Percentiles rank a stretch among this genome's conserved stretches.
Conservation (phyloP, 148 eudicot species). For the Vaccinium macrocarpon region DNA sequence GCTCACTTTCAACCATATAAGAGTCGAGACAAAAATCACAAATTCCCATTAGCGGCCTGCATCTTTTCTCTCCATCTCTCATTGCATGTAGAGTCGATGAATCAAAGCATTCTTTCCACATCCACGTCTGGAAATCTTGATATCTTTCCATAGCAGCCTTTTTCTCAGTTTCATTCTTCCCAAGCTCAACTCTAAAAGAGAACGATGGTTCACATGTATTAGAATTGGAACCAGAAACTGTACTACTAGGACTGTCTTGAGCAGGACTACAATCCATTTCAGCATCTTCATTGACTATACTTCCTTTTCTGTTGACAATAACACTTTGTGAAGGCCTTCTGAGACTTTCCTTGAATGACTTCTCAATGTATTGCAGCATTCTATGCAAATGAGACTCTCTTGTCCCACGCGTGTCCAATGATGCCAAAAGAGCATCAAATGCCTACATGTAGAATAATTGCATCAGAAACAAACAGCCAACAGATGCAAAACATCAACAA, state of each 20-base stretch:
- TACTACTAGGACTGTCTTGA: constrained; percentile 32
- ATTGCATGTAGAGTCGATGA: constrained; percentile 33
- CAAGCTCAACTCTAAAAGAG: constrained; percentile 45
- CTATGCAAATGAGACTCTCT: constrained; percentile 58
- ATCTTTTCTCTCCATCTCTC: constrained; percentile 37
- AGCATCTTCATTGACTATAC: constrained; percentile 13
- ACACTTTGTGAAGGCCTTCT: constrained; percentile 15
- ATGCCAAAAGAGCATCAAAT: constrained; percentile 48
- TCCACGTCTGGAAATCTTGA: constrained; percentile 48
- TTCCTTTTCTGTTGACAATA: neutral
- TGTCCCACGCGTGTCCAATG: constrained; percentile 55
- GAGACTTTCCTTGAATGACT: constrained; percentile 32
- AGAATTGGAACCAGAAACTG: constrained; percentile 29
- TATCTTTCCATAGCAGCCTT: constrained; percentile 35
- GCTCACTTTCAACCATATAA: constrained; percentile 21
- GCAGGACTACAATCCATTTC: constrained; percentile 19
- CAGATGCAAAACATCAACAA: constrained; percentile 4
- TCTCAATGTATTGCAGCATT: constrained; percentile 49
- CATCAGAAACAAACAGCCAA: neutral
- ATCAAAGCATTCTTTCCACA: constrained; percentile 54
- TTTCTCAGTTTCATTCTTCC: constrained; percentile 42
- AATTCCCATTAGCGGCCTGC: constrained; percentile 37
- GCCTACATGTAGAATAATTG: constrained; percentile 30
- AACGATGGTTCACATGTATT: constrained; percentile 34
- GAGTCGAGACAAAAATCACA: constrained; percentile 39